Base-by-base conservation (phyloP, 306 rosid genomes). In the Medicago arabica region DNA sequence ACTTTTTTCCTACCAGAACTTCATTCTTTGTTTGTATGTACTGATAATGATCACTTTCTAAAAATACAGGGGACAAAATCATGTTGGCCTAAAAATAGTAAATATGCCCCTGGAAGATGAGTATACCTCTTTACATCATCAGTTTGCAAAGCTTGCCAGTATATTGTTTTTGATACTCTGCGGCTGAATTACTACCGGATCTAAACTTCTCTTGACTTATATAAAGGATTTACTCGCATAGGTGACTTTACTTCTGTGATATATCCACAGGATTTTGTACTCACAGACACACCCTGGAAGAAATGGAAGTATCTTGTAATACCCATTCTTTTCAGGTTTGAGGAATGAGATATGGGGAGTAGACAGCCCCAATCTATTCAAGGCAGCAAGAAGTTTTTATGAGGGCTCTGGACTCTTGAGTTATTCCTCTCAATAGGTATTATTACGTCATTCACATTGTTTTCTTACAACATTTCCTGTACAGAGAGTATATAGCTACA, bases 51-150 rank as follows among this genome's bases (percentile, higher is more conserved):
- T 51, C 61, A 66, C 41, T 21, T 50, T 89, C 73, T 63, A 54
- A 53, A 64, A 50, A 74, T 70, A 54, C 92, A 93, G 97, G 91
- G 86, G 63, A 67, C 86, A 67, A 77, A 82, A 53, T 82, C 94
- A 71, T 93, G 98, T 87, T 93, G 98, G 98, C 92, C 87, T 15
- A 87, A 87, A 87, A 67, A 81, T 83, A 60, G 77, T 71, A 88
- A 81, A 76, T 71, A 81, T 76, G 38, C 74, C 47, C 69, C 78
- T 2, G 83, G 88, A 87, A 80, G 86, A 86, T 86, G 87, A 87
- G 67, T 50, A 61, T 68, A 69, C 23, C 69, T 67, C 38, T 71
- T 66, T 50, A 31, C 76, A 57, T 72, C 79, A 74, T 67, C 59
- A 59, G 61, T 58, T 47, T 44, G 75, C 76, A 49, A 54, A 66